phyloP scores from a whole-genome alignment of 2,329 filamentous ascomycete species.

The Colletotrichum tanaceti region DNA sequence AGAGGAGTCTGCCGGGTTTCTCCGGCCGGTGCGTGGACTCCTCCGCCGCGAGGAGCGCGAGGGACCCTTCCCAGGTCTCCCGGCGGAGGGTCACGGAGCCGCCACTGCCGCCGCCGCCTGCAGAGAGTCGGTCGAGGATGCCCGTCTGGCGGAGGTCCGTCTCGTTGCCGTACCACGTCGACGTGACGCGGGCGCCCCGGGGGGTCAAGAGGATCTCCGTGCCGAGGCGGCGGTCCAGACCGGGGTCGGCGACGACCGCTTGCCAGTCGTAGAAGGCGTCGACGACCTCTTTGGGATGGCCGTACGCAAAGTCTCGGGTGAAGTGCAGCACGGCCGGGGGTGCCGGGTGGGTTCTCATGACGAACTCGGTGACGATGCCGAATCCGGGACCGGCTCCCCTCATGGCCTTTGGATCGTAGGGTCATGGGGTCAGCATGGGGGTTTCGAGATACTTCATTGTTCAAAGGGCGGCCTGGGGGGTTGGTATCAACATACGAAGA shows the following conservation, averaged over 20 bases:
- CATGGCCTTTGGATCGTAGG: constrained; percentile 42
- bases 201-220: constrained; percentile 61
- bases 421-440: neutral
- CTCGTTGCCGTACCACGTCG: constrained; percentile 64
- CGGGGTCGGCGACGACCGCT: constrained; percentile 58
- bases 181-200: constrained; percentile 60
- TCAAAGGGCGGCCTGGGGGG: too few species aligned
- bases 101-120: too few species aligned
- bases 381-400: constrained; percentile 54
- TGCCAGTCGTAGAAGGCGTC: constrained; percentile 64
- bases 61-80: constrained; percentile 67
- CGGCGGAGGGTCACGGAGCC: constrained; percentile 54
- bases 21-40: constrained; percentile 56
- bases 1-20: constrained; percentile 58
- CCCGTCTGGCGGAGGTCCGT: constrained; percentile 60
- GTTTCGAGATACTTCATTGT: neutral
- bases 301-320: constrained; percentile 59
- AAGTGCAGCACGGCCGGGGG: constrained; percentile 62
- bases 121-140: constrained; percentile 55
- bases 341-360: constrained; percentile 50
- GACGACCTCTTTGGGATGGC: constrained; percentile 55
- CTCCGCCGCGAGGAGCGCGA: constrained; percentile 57
- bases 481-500: too few species aligned
- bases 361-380: constrained; percentile 48
- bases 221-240: constrained; percentile 62